Evolutionary conservation across 176 grass and related monocot species (phyloP).

Genomic region (Miscanthus lutarioriparius): DNA sequence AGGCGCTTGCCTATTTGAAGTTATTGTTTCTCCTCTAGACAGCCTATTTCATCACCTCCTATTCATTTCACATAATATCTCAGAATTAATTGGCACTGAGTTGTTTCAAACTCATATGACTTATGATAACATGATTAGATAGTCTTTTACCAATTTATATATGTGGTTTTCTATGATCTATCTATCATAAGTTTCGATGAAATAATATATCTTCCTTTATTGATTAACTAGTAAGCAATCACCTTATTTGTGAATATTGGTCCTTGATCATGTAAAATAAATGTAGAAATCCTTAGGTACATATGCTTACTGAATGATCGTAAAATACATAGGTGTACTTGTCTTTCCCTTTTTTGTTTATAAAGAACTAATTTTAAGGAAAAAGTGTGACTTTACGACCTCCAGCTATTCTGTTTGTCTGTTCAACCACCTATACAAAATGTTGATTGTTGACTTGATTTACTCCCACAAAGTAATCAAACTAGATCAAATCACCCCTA

Average conservation of each 20-base stretch:
- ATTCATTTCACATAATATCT: conserved; percentile 1
- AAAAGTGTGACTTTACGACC: background rate
- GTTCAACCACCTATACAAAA: background rate
- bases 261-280: background rate
- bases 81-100: background rate
- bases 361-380: background rate
- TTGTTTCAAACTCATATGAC: background rate
- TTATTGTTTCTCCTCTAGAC: background rate
- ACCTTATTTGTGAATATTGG: background rate
- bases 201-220: background rate
- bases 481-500: background rate
- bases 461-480: background rate
- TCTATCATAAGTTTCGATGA: background rate
- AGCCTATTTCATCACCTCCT: background rate
- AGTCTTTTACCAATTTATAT: background rate
- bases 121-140: background rate
- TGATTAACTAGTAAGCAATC: background rate
- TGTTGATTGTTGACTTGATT: background rate
- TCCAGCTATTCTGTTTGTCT: background rate
- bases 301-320: conserved; percentile 1
- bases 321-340: background rate
- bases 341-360: background rate
- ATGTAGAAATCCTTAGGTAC: background rate
- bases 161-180: background rate
- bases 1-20: background rate